Evolutionary conservation across 805 yeast species (phyloP).

Genomic region (Sporopachydermia lactativora): DNA sequence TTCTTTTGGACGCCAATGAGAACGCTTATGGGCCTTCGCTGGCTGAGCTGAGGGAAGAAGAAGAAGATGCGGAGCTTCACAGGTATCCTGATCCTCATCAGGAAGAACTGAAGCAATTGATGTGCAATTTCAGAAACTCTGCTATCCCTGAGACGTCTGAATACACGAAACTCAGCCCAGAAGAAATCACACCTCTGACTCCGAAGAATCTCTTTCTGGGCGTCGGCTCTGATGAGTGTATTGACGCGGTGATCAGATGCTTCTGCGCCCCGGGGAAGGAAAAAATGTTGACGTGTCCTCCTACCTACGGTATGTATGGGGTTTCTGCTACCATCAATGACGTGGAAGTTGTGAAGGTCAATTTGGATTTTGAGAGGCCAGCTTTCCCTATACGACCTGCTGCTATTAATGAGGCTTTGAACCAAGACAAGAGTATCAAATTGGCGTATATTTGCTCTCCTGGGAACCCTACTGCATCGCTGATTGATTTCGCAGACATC

Average conservation of each 20-base stretch:
- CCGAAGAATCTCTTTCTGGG: constrained; percentile 78
- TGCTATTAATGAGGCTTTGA: constrained; percentile 35
- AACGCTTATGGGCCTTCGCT: constrained; percentile 87
- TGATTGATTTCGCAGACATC: constrained; percentile 36
- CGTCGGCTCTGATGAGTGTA: constrained; percentile 95
- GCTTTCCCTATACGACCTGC: constrained; percentile 51
- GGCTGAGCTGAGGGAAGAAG: constrained; percentile 27
- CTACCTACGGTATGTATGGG: constrained; percentile 95
- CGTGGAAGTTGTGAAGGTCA: constrained; percentile 61
- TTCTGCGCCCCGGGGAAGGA: constrained; percentile 73
- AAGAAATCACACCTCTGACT: constrained; percentile 21
- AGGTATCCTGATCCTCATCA: constrained; percentile 98
- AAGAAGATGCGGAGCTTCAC: constrained; percentile 45
- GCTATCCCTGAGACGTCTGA: constrained; percentile 21
- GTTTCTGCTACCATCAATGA: constrained; percentile 88
- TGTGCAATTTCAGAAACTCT: constrained; percentile 57
- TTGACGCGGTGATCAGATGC: constrained; percentile 78
- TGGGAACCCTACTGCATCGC: constrained; percentile 86
- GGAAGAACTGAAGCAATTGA: constrained; percentile 50
- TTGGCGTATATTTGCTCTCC: constrained; percentile 83
- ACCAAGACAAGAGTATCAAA: constrained; percentile 49
- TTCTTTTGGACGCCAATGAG: constrained; percentile 89
- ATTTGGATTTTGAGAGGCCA: constrained; percentile 39
- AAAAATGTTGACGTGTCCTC: constrained; percentile 77
- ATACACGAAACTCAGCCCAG: constrained; percentile 13